phyloP scores from a whole-genome alignment of 2,329 filamentous ascomycete genomes.

The Lecanicillium sp. region DNA sequence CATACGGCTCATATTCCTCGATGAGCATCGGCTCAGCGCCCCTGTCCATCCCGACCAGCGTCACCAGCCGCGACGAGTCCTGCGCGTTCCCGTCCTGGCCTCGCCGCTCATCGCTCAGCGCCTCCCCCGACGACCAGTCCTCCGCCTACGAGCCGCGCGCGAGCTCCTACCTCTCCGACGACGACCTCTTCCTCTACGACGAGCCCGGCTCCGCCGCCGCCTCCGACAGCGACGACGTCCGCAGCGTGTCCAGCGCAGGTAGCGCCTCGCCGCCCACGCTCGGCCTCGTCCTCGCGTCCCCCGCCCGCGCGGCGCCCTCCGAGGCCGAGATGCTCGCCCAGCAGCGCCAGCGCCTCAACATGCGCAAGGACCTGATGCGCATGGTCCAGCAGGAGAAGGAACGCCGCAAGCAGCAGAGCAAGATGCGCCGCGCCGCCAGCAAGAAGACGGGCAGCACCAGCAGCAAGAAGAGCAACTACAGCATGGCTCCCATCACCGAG shows the following conservation, averaged over 20 bases:
- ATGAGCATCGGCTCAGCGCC: constrained; percentile 37
- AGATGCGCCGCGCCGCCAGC: constrained; percentile 30
- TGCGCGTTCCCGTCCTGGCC: constrained; percentile 58
- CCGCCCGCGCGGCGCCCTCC: constrained; percentile 27
- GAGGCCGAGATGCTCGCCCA: constrained; percentile 45
- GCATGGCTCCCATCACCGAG: constrained; percentile 52
- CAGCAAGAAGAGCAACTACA: constrained; percentile 36
- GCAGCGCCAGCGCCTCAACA: constrained; percentile 44
- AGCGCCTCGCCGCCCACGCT: constrained; percentile 30
- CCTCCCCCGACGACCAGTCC: constrained; percentile 33
- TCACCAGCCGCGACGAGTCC: constrained; percentile 35
- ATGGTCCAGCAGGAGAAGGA: constrained; percentile 50
- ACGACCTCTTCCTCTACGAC: constrained; percentile 49
- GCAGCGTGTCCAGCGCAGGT: constrained; percentile 39
- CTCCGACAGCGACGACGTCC: constrained; percentile 38
- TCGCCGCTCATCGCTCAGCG: constrained; percentile 45
- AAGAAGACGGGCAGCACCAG: constrained; percentile 44
- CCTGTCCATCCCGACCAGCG: constrained; percentile 39
- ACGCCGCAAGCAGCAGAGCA: constrained; percentile 38
- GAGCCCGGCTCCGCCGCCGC: constrained; percentile 45
- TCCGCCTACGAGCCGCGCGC: constrained; percentile 36
- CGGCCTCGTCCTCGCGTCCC: constrained; percentile 21
- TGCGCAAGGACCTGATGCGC: constrained; percentile 48
- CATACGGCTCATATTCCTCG: constrained; percentile 46
- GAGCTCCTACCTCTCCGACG: constrained; percentile 55